Base-by-base conservation (phyloP, 768 basidiomycete species). In the Amanita thiersii region DNA sequence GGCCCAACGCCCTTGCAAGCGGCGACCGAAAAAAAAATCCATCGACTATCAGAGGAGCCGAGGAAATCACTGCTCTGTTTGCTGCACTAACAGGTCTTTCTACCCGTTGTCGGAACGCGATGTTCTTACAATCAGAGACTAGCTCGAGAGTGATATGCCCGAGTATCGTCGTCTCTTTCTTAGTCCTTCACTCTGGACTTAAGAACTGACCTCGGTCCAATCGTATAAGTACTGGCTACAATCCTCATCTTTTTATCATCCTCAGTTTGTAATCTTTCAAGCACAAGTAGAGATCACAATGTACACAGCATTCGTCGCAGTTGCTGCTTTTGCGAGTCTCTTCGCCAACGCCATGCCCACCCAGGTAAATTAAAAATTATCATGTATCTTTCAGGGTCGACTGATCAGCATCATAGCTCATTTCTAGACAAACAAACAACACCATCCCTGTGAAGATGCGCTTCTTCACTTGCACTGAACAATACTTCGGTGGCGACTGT, bases 341-440 rank as follows among this genome's bases (percentile, higher is more conserved):
- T 18, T 40, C 9, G 39, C 23, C 29, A 40, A 20, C 39, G 39
- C 39, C 9, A 23, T 40, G 39, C 39, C 39, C 20, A 26, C 25
- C 17, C 26, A 40, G 39, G 39, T 40, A 40, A 4, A 6, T 19
- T 6, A 15, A 20, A n/a, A 3, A 4, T 11, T n/a, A 2, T 3
- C 9, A 12, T 12, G 26, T 10, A 38, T 14, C 10, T 14, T 39
- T n/a, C n/a, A n/a, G n/a, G n/a, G n/a, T n/a, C n/a, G n/a, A 28
- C 26, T 30, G 15, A 40, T 17, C 14, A 19, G 14, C 9, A 18
- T 2, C 4, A 1, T 5, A 40, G 39, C 1, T 40, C 15, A 31
- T 21, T 12, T n/a, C 39, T 9, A 40, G 39, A 40, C 39, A 40
- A 21, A 15, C 23, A 11, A 33, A 33, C 39, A 31, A 31, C 7